phyloP scores from a whole-genome alignment of 2,329 filamentous ascomycete genomes.

The Xylariaceae sp. region DNA sequence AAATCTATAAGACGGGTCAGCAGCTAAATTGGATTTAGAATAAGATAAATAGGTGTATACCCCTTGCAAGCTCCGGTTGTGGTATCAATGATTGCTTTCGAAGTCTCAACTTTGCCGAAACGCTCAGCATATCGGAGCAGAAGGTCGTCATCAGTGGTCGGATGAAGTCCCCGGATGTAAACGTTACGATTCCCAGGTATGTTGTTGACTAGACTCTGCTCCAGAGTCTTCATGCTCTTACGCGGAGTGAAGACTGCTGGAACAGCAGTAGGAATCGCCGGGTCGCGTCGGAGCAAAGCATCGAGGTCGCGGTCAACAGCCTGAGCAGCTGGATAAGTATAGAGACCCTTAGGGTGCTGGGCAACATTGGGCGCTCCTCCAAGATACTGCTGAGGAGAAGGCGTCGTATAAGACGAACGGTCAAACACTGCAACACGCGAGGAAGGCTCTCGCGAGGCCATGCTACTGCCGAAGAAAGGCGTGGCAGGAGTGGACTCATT shows the following conservation, averaged over 20 bases:
- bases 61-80: conserved; percentile 93
- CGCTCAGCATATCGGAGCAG: conserved; percentile 76
- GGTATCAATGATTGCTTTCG: conserved; percentile 97
- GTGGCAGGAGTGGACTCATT: conserved; percentile 63
- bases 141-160: conserved; percentile 90
- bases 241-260: conserved; percentile 83
- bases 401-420: conserved; percentile 61
- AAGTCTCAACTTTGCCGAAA: conserved; percentile 92
- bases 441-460: conserved; percentile 56
- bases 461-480: conserved; percentile 58
- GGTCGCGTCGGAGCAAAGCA: conserved; percentile 67
- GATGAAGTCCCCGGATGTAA: conserved; percentile 93
- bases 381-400: conserved; percentile 59
- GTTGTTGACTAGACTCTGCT: conserved; percentile 91
- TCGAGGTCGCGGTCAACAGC: conserved; percentile 53
- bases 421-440: conserved; percentile 57
- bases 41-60: conserved; percentile 46
- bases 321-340: conserved; percentile 32
- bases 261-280: conserved; percentile 79
- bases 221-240: conserved; percentile 82
- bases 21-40: background rate
- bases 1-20: conserved; percentile 59
- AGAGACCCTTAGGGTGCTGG: conserved; percentile 39
- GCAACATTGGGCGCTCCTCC: conserved; percentile 34
- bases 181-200: conserved; percentile 92